phyloP scores from a whole-genome alignment of 345 rosid genomes.

The Salix purpurea region DNA sequence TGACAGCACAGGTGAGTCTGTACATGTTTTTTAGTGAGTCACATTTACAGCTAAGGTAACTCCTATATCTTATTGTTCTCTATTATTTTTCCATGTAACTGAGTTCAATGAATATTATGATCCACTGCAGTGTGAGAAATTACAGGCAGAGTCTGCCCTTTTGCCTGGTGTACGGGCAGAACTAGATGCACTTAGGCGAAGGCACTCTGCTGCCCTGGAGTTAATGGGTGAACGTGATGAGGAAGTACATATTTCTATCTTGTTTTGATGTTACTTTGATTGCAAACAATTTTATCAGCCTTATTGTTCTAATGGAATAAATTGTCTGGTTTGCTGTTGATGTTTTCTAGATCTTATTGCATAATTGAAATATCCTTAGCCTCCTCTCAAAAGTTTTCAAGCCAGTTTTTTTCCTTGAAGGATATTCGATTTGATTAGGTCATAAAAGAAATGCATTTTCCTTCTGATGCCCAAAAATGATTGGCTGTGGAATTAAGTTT shows the following conservation, averaged over 20 bases:
- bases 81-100: neutral
- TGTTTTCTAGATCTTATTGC: neutral
- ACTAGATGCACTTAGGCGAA: slow-evolving; percentile 83
- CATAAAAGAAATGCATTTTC: neutral
- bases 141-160: slow-evolving; percentile 60
- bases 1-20: slow-evolving; percentile 78
- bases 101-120: slow-evolving; percentile 11
- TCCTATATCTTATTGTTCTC: neutral
- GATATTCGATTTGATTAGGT: neutral
- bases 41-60: neutral
- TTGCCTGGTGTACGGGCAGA: slow-evolving; percentile 85
- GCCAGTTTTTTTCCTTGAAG: neutral
- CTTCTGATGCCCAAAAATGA: neutral
- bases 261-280: slow-evolving; percentile 1
- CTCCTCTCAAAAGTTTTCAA: neutral
- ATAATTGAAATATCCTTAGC: neutral
- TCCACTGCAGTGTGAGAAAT: slow-evolving; percentile 75
- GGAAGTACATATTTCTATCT: slow-evolving; percentile 52
- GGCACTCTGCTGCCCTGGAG: slow-evolving; percentile 96
- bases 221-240: slow-evolving; percentile 99
- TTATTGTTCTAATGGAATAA: neutral
- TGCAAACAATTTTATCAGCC: neutral
- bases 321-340: neutral
- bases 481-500: neutral
- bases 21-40: neutral